Base-by-base conservation (phyloP, 2,329 filamentous ascomycete species). In the Pseudogymnoascus sp. region DNA sequence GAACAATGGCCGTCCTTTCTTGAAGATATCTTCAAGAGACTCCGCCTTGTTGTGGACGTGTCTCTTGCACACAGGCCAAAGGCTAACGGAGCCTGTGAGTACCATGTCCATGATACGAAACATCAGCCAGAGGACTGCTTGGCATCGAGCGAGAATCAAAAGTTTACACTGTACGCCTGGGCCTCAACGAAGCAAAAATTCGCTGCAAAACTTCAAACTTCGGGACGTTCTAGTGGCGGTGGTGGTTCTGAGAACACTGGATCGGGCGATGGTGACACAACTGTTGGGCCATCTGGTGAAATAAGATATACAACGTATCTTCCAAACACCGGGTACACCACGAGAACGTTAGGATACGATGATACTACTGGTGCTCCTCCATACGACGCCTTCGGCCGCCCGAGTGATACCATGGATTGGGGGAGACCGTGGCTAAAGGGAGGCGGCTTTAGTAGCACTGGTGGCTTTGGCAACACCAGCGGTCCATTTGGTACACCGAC, bases 1-100 rank as follows among this genome's bases (percentile, higher is more conserved):
- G 38, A 50, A 25, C 28, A 62, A n/a, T 62, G 44, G 28, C 60
- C 60, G 10, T n/a, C 60, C 21, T 44, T 62, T 14, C 60, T 44
- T 18, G 35, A 47, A 50, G 60, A 62, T 14, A 28, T 62, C 23
- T 62, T 62, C 16, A 62, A 62, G 38, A 28, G 40, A 23, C 28
- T 62, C 38, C 37, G 37, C 42, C 50, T 56, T 18, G 33, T n/a
- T 33, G 25, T 12, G 28, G 50, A 21, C 7, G 10, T 56, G 5
- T 18, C 50, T 14, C 50, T 10, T 33, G 33, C n/a, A 28, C 50
- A 56, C 50, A 10, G 28, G 50, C 50, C 50, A 33, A 56, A 18
- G 10, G 5, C 5, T 6, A 56, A n/a, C 10, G 50, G 25, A 11
- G 28, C 25, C 33, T 56, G 50, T n/a, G 50, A 56, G 28, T 56